Evolutionary conservation across 345 rosid species (phyloP).

Genomic region (Euphorbia lathyris): DNA sequence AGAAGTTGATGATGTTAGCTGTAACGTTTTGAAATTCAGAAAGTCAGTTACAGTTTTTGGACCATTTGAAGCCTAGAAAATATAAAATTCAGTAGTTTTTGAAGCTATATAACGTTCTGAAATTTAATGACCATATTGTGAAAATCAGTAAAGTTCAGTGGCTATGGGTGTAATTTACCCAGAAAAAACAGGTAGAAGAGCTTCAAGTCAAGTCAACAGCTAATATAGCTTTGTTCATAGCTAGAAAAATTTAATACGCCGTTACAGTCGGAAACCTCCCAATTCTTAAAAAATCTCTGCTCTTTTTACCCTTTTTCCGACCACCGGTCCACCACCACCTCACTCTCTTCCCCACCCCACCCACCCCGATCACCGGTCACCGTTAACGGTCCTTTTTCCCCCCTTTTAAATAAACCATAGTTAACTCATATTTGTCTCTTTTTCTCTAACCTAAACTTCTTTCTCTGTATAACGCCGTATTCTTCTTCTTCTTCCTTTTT

Average conservation of each 20-base stretch:
- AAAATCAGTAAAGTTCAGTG: too few species aligned
- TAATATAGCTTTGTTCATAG: neutral
- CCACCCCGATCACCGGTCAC: neutral
- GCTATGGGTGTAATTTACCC: too few species aligned
- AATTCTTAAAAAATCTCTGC: neutral
- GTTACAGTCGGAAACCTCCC: slow-evolving; percentile 13
- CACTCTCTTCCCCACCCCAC: too few species aligned
- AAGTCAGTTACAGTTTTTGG: too few species aligned
- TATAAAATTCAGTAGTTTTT: too few species aligned
- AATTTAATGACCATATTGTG: too few species aligned
- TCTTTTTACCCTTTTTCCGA: too few species aligned
- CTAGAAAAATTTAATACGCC: slow-evolving; percentile 8
- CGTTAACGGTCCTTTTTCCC: neutral
- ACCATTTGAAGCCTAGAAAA: too few species aligned
- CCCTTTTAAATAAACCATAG: slow-evolving; percentile 15
- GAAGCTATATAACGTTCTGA: too few species aligned
- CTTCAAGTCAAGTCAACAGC: slow-evolving; percentile 17
- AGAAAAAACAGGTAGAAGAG: neutral
- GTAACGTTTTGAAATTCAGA: too few species aligned
- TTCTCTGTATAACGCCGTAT: neutral
- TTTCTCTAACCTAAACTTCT: neutral
- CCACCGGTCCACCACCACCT: neutral
- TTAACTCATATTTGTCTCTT: neutral
- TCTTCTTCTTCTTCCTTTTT: neutral
- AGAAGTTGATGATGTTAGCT: too few species aligned